Conservation (phyloP, 2,329 filamentous ascomycete species). For the Lasiodiplodia sp. region DNA sequence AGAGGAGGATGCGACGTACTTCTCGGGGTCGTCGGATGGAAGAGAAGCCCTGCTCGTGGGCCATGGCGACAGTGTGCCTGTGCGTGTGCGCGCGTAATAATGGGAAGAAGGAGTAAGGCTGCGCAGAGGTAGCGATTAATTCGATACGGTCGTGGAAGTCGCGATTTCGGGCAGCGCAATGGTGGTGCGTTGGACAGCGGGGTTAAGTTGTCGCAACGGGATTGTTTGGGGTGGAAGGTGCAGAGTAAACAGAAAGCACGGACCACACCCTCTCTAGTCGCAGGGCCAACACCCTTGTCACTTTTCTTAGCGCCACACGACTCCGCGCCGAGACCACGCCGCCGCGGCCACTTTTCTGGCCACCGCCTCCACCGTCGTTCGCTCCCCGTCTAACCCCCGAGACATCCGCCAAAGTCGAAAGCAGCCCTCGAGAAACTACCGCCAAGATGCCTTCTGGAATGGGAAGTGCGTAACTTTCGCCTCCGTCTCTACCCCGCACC, state of each 20-base stretch:
- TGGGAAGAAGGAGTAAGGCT: neutral
- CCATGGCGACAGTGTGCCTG: slow-evolving; percentile 62
- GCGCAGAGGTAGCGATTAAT: neutral
- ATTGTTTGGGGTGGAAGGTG: slow-evolving; percentile 7
- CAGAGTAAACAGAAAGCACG: slow-evolving; percentile 16
- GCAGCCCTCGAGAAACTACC: slow-evolving; percentile 34
- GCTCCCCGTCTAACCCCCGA: slow-evolving; percentile 22
- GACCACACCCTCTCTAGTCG: too few species aligned
- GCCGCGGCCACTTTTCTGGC: slow-evolving; percentile 29
- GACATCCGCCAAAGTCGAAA: neutral
- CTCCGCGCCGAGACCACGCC: slow-evolving; percentile 6
- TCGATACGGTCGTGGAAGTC: neutral
- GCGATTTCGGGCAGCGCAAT: neutral
- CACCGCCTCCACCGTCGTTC: slow-evolving; percentile 28
- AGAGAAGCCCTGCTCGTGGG: slow-evolving; percentile 86
- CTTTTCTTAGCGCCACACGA: slow-evolving; percentile 9
- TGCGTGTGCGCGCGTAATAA: slow-evolving; percentile 2
- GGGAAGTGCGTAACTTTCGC: slow-evolving; percentile 50
- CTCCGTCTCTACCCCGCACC: neutral
- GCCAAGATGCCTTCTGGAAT: slow-evolving; percentile 58
- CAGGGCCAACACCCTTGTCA: slow-evolving; percentile 2
- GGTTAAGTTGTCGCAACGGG: neutral
- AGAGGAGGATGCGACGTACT: slow-evolving; percentile 64
- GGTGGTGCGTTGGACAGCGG: slow-evolving; percentile 7
- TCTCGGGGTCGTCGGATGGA: slow-evolving; percentile 92